Base-by-base conservation (phyloP, 768 basidiomycete species). In the Leccinum variicolor region DNA sequence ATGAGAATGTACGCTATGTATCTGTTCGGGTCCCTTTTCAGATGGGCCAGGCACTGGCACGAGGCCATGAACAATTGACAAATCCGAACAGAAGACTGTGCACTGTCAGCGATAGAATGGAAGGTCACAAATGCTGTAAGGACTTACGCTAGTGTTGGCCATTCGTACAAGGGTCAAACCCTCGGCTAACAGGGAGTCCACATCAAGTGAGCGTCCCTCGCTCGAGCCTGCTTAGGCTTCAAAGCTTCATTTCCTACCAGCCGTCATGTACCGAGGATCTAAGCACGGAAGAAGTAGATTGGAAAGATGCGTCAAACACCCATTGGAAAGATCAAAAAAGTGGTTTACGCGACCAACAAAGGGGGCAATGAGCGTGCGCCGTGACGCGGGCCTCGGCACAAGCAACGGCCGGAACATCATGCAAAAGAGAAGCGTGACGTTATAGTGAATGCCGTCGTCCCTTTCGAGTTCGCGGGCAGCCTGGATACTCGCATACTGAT, bases 401-500 rank as follows among this genome's bases (percentile, higher is more conserved):
- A 52, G 97, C 96, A 69, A 98, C 97, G 55, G 96, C 97, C 78
- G 98, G 96, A 45, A 82, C 90, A 75, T 29, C 29, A 99, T 98
- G 66, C 97, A 97, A 79, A 99, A 99, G 64, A 98, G 87, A 66
- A 99, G 89, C 51, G 97, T 99, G 64, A 99, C 85, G 80, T 99
- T 98, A 82, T 94, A 98, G 85, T 97, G 96, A 76, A 99, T 98
- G 61, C 82, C 83, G 57, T 96, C 86, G 64, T 96, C 89, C 60
- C 82, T 75, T 80, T 99, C 97, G 64, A 99, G 88, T 75, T 95
- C 89, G 62, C 93, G 87, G 39, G 96, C 97, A 57, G 97, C 97
- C 76, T 99, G 96, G 79, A 99, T 99, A 76, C 97, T 98, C 97
- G 91, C 93, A 98, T 48, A 94, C 96, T 41, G 97, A 96, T 29